Evolutionary conservation across 306 rosid species (phyloP).

Genomic region (Rosa lucieae): DNA sequence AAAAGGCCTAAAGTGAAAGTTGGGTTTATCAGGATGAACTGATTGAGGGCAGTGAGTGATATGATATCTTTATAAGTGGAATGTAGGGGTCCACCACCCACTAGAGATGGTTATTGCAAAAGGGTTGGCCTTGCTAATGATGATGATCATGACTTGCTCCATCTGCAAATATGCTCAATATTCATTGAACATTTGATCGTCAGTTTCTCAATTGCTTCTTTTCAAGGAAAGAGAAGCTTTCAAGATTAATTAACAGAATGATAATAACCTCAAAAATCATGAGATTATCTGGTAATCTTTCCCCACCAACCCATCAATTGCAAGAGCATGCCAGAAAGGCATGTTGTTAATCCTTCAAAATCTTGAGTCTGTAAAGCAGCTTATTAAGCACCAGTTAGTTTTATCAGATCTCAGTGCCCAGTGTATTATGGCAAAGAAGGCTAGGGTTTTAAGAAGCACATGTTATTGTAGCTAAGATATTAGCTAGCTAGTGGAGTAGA

Average conservation of each 20-base stretch:
- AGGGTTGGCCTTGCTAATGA: slow-evolving; percentile 29
- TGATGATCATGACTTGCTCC: slow-evolving; percentile 24
- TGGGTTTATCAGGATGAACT: slow-evolving; percentile 25
- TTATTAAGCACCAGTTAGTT: slow-evolving; percentile 12
- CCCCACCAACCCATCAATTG: slow-evolving; percentile 18
- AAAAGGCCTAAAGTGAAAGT: slow-evolving; percentile 26
- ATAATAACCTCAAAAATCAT: background rate
- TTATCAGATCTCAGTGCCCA: background rate
- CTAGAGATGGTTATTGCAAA: slow-evolving; percentile 9
- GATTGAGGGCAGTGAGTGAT: slow-evolving; percentile 34
- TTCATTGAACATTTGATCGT: slow-evolving; percentile 33
- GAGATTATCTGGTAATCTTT: slow-evolving; percentile 2
- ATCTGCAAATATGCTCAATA: background rate
- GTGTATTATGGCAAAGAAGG: background rate
- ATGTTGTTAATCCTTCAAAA: background rate
- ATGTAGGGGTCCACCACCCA: slow-evolving; percentile 38
- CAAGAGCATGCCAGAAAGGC: slow-evolving; percentile 15
- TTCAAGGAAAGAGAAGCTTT: background rate
- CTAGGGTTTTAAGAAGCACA: background rate
- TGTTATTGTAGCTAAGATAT: slow-evolving; percentile 2
- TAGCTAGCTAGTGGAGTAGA: slow-evolving; percentile 11
- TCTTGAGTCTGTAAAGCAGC: slow-evolving; percentile 2
- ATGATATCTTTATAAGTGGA: slow-evolving; percentile 33
- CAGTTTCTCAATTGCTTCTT: slow-evolving; percentile 4
- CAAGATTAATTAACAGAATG: background rate